A percentile compares a stretch with the other conserved stretches of the same genome.
phyloP scores from a whole-genome alignment of 192 early-diverging fungal genomes.

The Endogone sp. region DNA sequence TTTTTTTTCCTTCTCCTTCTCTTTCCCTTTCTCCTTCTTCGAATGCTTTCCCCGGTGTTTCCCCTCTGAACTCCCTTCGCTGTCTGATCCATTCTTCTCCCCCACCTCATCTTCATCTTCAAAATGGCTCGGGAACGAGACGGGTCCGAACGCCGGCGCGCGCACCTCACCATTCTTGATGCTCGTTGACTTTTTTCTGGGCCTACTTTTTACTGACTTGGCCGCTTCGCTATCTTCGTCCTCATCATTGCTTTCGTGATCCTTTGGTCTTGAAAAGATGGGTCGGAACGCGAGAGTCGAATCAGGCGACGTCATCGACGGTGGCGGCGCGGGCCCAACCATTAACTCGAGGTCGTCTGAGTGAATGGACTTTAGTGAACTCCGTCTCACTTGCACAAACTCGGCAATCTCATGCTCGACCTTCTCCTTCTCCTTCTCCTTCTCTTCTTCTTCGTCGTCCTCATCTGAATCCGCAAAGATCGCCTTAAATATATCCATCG shows the following conservation, averaged over 20 bases:
- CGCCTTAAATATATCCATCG: slow-evolving; percentile 85
- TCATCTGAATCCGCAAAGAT: slow-evolving; percentile 66
- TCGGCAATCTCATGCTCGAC: neutral
- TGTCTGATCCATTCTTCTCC: neutral
- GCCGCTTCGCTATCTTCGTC: too few relatives aligned
- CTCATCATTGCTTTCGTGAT: neutral
- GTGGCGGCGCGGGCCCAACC: neutral
- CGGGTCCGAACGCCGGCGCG: neutral
- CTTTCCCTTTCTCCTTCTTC: neutral
- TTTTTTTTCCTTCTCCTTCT: neutral
- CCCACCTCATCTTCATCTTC: neutral
- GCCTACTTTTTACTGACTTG: neutral
- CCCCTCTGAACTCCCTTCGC: neutral
- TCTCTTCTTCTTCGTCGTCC: slow-evolving; percentile 56
- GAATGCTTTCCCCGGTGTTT: neutral
- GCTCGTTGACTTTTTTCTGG: neutral
- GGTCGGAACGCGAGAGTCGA: neutral
- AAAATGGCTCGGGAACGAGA: neutral
- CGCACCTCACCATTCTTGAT: neutral
- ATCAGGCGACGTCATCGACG: neutral
- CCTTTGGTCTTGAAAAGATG: neutral
- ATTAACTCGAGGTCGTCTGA: neutral
- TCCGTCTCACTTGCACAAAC: neutral
- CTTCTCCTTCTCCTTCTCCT: slow-evolving; percentile 34
- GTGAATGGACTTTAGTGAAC: neutral